phyloP scores from a whole-genome alignment of 306 rosid genomes.

The Vachellia collinsii region DNA sequence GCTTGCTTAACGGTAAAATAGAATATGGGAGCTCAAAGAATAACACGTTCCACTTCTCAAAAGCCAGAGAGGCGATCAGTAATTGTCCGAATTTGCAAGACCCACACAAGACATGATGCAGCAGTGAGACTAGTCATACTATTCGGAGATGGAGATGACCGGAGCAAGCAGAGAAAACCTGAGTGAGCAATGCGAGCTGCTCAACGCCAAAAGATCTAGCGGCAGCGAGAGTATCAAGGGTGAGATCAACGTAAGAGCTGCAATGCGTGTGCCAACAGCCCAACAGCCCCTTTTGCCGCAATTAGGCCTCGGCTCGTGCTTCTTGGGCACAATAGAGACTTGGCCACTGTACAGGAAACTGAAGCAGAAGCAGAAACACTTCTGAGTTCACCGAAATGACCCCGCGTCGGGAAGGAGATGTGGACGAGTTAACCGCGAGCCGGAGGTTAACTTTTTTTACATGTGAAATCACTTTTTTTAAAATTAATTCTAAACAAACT shows the following conservation, averaged over 20 bases:
- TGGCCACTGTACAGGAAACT: constrained; percentile 95
- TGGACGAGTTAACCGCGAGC: constrained; percentile 40
- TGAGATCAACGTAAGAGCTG: constrained; percentile 97
- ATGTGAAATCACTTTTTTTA: too few relatives aligned
- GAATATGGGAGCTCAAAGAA: neutral
- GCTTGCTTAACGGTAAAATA: neutral
- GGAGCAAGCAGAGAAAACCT: constrained; percentile 47
- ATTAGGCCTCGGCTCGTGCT: constrained; percentile 94
- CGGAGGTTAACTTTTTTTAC: too few relatives aligned
- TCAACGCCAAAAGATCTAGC: constrained; percentile 98
- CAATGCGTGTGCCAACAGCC: constrained; percentile 99
- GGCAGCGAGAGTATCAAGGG: constrained; percentile 92
- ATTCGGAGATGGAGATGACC: constrained; percentile 38
- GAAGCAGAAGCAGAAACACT: constrained; percentile 80
- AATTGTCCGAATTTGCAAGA: constrained; percentile 49
- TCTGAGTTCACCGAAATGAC: constrained; percentile 96
- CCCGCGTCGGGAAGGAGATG: constrained; percentile 46
- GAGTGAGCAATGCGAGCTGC: constrained; percentile 96
- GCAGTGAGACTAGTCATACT: constrained; percentile 45
- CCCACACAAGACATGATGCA: constrained; percentile 51
- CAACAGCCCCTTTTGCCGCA: constrained; percentile 94
- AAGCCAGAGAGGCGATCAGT: constrained; percentile 43
- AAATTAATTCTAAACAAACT: too few relatives aligned
- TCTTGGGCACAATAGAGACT: constrained; percentile 90
- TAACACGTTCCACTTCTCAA: constrained; percentile 49